These are phyloP conservation scores for Pythium monospermum DNA, from an alignment of 352 stramenopile species.

Conservation along the genomic window DNA sequence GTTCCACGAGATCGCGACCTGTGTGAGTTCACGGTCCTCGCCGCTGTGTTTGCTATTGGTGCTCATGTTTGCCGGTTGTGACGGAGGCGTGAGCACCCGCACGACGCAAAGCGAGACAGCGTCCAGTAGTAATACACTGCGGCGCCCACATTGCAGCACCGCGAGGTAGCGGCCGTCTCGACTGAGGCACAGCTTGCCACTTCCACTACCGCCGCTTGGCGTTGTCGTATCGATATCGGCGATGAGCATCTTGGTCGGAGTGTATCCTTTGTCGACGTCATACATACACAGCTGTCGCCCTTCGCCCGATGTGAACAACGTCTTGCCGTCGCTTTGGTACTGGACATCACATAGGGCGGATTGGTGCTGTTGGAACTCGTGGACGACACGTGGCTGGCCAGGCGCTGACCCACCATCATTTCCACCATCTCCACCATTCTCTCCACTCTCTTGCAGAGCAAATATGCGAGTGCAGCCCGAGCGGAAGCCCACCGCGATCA, in stretches of 20 bases:
- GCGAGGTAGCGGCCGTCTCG: constrained; percentile 22
- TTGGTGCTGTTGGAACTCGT: constrained; percentile 85
- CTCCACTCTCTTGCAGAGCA: constrained; percentile 30
- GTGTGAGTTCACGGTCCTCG: constrained; percentile 17
- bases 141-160: constrained; percentile 13
- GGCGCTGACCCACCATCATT: neutral
- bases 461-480: constrained; percentile 86
- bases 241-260: constrained; percentile 67
- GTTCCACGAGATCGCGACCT: constrained; percentile 45
- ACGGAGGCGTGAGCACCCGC: constrained; percentile 30
- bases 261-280: constrained; percentile 37
- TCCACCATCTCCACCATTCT: neutral
- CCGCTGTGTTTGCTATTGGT: constrained; percentile 5
- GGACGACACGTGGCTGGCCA: constrained; percentile 30
- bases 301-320: constrained; percentile 43
- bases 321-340: constrained; percentile 38
- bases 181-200: constrained; percentile 18
- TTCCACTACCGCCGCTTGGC: too few relatives aligned
- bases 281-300: constrained; percentile 72
- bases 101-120: constrained; percentile 22
- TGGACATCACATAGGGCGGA: constrained; percentile 53
- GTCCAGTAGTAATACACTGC: constrained; percentile 19
- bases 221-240: constrained; percentile 33
- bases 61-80: constrained; percentile 2
- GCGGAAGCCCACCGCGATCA: constrained; percentile 73